Evolutionary conservation across 805 yeast genomes (phyloP), one percentile per base, ranked within the genome.

Genomic region (Wickerhamiella bombiphila): DNA sequence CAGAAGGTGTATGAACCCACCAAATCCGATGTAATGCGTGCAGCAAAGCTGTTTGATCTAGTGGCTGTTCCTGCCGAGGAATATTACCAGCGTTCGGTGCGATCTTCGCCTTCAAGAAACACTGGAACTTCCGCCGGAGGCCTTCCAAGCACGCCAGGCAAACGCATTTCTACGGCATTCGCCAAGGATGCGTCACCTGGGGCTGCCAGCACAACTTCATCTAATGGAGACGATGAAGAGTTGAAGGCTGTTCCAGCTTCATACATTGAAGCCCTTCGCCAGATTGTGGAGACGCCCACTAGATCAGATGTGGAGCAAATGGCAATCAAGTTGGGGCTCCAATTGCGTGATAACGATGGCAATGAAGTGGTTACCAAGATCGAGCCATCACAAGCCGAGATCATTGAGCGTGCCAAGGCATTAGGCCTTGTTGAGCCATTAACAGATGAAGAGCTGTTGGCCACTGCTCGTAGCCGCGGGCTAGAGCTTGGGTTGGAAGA

Each of bases 361-460:
- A 29, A 25, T 36, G 18, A 76, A 32, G 52, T 64, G 7, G 86
- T 79, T 5, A 93, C 81, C 52, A 34, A 32, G 15, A 24, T 28
- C 5, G 16, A n/a, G 1, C 15, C 19, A 13, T 16, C 49, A 48
- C n/a, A n/a, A n/a, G 93, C 80, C 51, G 44, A 42, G 25, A 22
- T 37, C 8, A n/a, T 24, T 4, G 33, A 42, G 17, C 50, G 48
- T 22, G 58, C 56, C 50, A 41, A 42, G 11, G 44, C 32, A 2
- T 28, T 42, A 3, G 42, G 51, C 5, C 40, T 55, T 14, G 45
- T 47, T 2, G 39, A 32, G 28, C 42, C 46, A 1, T 25, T 20
- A 3, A 29, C 39, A 11, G 39, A 42, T 9, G 38, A 37, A 3
- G 39, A 39, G 5, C 7, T 47, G 5, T 24, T 22, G 4, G 39